A percentile compares a stretch with the other conserved stretches of the same genome.
phyloP scores from a whole-genome alignment of 23 red algal genomes.

The Cyanidioschyzon merolae region DNA sequence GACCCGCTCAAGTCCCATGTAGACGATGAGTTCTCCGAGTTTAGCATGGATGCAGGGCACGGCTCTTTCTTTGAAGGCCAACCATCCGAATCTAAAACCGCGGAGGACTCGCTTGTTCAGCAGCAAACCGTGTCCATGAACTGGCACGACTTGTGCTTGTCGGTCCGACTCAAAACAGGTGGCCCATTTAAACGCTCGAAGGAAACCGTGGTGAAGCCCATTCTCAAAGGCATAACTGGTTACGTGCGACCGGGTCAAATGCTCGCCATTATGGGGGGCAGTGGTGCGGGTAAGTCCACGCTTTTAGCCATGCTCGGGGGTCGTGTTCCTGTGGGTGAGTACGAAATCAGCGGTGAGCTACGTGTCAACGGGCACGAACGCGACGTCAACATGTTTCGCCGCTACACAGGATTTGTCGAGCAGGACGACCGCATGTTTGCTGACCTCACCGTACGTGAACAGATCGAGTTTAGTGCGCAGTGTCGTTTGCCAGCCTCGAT shows the following conservation, averaged over 20 bases:
- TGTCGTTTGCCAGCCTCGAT: slow-evolving; percentile 55
- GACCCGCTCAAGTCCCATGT: background rate
- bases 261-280: slow-evolving; percentile 83
- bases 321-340: slow-evolving; percentile 41
- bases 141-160: background rate
- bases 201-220: slow-evolving; percentile 15
- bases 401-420: slow-evolving; percentile 24
- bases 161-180: background rate
- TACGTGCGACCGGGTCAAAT: slow-evolving; percentile 69
- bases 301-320: slow-evolving; percentile 85
- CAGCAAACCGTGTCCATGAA: background rate
- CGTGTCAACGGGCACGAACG: slow-evolving; percentile 65
- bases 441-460: slow-evolving; percentile 85
- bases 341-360: slow-evolving; percentile 40
- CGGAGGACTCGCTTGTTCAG: background rate
- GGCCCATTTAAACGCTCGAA: background rate
- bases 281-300: slow-evolving; percentile 75
- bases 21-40: background rate
- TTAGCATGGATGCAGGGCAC: background rate
- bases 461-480: slow-evolving; percentile 56
- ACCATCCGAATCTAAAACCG: background rate
- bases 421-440: slow-evolving; percentile 93
- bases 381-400: slow-evolving; percentile 48
- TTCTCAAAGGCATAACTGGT: slow-evolving; percentile 41
- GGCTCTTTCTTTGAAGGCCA: slow-evolving; percentile 4